Percentiles rank a stretch among this genome's conserved stretches.
Conservation (phyloP, 2,329 filamentous ascomycete genomes). For the Botrytis fabae region DNA sequence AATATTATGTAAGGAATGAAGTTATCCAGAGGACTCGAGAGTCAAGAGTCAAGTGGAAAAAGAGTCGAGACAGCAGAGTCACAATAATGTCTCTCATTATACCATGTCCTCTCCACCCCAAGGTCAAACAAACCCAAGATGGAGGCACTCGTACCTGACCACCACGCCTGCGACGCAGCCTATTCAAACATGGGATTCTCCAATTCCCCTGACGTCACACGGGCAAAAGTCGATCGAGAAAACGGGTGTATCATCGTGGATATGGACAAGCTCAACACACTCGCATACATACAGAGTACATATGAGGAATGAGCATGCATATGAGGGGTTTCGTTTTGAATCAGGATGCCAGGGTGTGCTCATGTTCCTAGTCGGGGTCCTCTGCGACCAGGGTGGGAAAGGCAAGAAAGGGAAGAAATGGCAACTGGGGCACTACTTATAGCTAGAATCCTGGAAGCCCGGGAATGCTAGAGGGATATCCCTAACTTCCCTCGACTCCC, state of each 20-base stretch:
- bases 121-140: not conserved
- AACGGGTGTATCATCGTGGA: slow-evolving; percentile 3
- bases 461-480: no score
- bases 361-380: not conserved
- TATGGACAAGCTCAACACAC: not conserved
- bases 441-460: no score
- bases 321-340: slow-evolving; percentile 6
- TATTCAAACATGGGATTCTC: slow-evolving; percentile 1
- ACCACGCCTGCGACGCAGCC: not conserved
- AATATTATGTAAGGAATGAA: not conserved
- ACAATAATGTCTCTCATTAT: not conserved
- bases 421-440: no score
- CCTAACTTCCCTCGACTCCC: no score
- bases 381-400: not conserved
- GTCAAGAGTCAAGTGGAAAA: not conserved
- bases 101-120: not conserved
- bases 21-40: not conserved
- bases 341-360: not conserved
- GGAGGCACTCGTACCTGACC: not conserved
- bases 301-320: not conserved
- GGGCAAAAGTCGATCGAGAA: slow-evolving; percentile 2
- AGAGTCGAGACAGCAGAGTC: not conserved
- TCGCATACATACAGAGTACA: not conserved
- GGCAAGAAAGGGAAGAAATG: no score
- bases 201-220: not conserved